Evolutionary conservation across 805 yeast genomes (phyloP).

Genomic region (Cyberlindnera americana): DNA sequence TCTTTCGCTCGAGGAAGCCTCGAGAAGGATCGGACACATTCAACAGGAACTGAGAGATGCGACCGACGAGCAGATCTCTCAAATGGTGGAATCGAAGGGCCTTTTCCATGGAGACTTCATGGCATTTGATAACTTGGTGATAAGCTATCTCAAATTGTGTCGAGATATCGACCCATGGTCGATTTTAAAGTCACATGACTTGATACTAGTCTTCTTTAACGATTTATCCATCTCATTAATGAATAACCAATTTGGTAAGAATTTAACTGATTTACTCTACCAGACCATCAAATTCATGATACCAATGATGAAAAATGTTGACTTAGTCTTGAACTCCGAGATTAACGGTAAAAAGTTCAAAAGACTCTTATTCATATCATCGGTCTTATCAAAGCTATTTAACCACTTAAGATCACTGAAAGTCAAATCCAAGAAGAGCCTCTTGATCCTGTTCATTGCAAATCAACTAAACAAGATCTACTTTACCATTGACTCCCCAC

Average conservation of each 20-base stretch:
- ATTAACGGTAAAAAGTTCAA: slow-evolving; percentile 42
- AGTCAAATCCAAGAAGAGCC: slow-evolving; percentile 35
- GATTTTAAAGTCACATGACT: slow-evolving; percentile 48
- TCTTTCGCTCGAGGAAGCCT: slow-evolving; percentile 6
- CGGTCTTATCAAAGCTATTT: slow-evolving; percentile 26
- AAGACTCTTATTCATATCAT: slow-evolving; percentile 27
- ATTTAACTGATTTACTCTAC: slow-evolving; percentile 35
- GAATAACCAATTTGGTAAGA: slow-evolving; percentile 38
- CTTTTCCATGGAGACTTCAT: slow-evolving; percentile 35
- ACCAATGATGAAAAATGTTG: slow-evolving; percentile 45
- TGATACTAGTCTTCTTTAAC: slow-evolving; percentile 44
- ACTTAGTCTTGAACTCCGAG: slow-evolving; percentile 38
- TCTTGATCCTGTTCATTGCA: slow-evolving; percentile 46
- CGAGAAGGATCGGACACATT: slow-evolving; percentile 9
- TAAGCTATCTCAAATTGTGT: slow-evolving; percentile 42
- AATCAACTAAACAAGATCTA: slow-evolving; percentile 48
- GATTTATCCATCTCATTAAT: slow-evolving; percentile 47
- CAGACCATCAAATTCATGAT: slow-evolving; percentile 37
- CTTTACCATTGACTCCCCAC: slow-evolving; percentile 50
- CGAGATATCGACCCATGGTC: slow-evolving; percentile 58
- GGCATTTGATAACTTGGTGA: slow-evolving; percentile 43
- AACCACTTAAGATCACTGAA: slow-evolving; percentile 31
- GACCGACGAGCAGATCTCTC: slow-evolving; percentile 6
- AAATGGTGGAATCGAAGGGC: slow-evolving; percentile 27
- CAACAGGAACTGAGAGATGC: slow-evolving; percentile 23